These are phyloP conservation scores for Quercus variabilis DNA, from an alignment of 306 rosid genomes.

Conservation along the genomic window DNA sequence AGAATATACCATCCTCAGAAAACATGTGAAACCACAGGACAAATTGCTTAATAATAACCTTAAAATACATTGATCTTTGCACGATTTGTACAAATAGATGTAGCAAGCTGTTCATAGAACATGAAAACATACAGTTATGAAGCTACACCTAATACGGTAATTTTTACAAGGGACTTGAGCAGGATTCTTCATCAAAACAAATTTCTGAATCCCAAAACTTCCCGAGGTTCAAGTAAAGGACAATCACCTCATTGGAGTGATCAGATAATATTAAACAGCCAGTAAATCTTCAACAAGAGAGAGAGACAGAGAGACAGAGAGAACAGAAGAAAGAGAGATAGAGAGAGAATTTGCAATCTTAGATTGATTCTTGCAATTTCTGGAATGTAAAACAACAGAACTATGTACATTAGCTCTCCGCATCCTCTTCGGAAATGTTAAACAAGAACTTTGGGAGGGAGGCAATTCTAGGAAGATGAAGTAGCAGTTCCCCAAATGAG, in stretches of 20 bases:
- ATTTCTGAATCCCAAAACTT: conserved; percentile 56
- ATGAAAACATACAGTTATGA: not conserved
- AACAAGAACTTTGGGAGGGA: conserved; percentile 74
- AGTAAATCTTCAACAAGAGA: not conserved
- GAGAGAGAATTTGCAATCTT: conserved; percentile 6
- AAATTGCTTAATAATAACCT: not conserved
- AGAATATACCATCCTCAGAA: not conserved
- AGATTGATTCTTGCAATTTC: conserved; percentile 7
- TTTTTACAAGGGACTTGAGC: conserved; percentile 14
- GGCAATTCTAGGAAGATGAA: conserved; percentile 71
- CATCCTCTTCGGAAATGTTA: conserved; percentile 61
- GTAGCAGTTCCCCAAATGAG: conserved; percentile 67
- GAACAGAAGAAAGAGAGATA: not conserved
- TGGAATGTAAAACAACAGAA: conserved; percentile 2
- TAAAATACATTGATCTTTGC: not conserved
- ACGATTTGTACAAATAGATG: not conserved
- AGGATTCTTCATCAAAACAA: conserved; percentile 68
- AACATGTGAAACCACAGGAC: not conserved
- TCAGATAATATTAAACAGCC: conserved; percentile 3
- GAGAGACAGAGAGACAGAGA: not conserved
- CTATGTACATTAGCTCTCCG: conserved; percentile 36
- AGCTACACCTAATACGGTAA: conserved; percentile 1
- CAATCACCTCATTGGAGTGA: conserved; percentile 7
- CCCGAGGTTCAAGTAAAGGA: conserved; percentile 13
- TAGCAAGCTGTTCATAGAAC: not conserved